Conservation (phyloP, 768 basidiomycete species). For the Amanita jacksonii region DNA sequence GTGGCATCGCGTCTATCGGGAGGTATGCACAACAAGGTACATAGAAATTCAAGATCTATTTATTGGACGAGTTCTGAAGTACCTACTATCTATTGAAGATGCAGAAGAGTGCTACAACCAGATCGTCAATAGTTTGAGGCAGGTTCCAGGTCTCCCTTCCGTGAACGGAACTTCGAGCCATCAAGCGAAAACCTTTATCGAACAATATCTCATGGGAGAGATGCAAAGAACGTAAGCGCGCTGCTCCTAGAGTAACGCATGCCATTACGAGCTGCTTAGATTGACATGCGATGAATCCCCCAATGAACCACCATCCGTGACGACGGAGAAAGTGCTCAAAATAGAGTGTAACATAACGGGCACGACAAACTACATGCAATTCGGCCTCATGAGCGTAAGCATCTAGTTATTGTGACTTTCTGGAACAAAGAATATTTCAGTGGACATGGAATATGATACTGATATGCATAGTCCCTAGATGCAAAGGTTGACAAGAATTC, state of each 20-base stretch:
- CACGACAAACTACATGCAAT: constrained; percentile 81
- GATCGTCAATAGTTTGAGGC: constrained; percentile 61
- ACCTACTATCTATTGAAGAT: too few species aligned
- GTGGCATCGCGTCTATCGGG: constrained; percentile 24
- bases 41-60: too few species aligned
- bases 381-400: constrained; percentile 71
- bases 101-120: constrained; percentile 87
- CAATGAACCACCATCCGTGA: constrained; percentile 59
- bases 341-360: constrained; percentile 88
- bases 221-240: constrained; percentile 55
- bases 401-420: too few species aligned
- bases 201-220: constrained; percentile 74
- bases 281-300: constrained; percentile 75
- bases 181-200: constrained; percentile 53
- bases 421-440: background rate
- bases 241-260: background rate
- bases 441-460: constrained; percentile 1
- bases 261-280: constrained; percentile 28
- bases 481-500: constrained; percentile 83
- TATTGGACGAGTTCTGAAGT: too few species aligned
- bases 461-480: constrained; percentile 56
- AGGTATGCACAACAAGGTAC: constrained; percentile 77
- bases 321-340: constrained; percentile 72
- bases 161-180: constrained; percentile 15
- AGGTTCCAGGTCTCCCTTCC: constrained; percentile 40